Conservation (phyloP, 2,329 filamentous ascomycete genomes). For the Chrysoporthe puriensis region DNA sequence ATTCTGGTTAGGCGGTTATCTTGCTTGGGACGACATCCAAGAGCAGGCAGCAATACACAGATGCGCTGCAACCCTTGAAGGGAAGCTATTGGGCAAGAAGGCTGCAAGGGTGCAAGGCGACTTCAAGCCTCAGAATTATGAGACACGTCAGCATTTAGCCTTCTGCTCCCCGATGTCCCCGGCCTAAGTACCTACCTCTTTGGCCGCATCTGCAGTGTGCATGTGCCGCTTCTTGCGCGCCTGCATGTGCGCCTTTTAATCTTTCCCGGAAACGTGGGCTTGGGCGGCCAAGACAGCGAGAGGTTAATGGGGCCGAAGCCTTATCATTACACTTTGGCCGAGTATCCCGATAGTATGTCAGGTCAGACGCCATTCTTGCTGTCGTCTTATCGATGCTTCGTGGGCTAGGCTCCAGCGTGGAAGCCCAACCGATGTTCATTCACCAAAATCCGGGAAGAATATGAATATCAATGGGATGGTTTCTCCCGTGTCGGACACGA, state of each 20-base stretch:
- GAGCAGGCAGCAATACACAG: neutral
- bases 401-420: neutral
- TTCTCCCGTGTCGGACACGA: neutral
- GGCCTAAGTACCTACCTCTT: no score
- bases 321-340: neutral
- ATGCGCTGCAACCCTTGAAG: neutral
- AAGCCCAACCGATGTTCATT: neutral
- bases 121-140: neutral
- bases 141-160: conserved; percentile 1
- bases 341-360: neutral
- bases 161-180: neutral
- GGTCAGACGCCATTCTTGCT: no score
- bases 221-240: neutral
- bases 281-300: no score
- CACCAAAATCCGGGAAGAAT: neutral
- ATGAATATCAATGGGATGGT: neutral
- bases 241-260: neutral
- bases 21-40: no score
- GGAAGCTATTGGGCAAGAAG: neutral
- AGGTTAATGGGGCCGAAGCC: neutral
- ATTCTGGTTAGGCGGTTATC: neutral
- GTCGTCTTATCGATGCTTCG: neutral
- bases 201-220: neutral
- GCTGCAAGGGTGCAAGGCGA: neutral
- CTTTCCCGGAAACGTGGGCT: no score